phyloP scores from a whole-genome alignment of 2,329 filamentous ascomycete genomes.

The Ceratocystis cacaofunesta region DNA sequence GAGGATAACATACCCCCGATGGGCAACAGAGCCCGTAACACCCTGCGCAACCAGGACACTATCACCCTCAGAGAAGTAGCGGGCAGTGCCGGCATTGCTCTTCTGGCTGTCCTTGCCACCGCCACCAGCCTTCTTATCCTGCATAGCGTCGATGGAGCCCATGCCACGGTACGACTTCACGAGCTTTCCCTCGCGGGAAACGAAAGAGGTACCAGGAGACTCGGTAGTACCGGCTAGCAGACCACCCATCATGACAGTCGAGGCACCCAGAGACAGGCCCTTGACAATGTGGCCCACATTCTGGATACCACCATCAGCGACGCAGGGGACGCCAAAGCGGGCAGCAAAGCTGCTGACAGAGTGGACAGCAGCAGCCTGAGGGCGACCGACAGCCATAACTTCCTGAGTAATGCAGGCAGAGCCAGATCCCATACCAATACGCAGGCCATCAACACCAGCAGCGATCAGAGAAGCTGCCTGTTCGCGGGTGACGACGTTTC shows the following conservation, averaged over 20 bases:
- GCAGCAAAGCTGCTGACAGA: slow-evolving; percentile 80
- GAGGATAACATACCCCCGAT: slow-evolving; percentile 42
- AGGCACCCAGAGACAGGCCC: slow-evolving; percentile 84
- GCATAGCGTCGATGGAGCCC: slow-evolving; percentile 98
- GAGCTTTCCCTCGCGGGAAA: slow-evolving; percentile 90
- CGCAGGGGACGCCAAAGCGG: slow-evolving; percentile 90
- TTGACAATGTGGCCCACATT: slow-evolving; percentile 99
- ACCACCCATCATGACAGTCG: slow-evolving; percentile 98
- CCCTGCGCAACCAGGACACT: slow-evolving; percentile 90
- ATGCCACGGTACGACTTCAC: slow-evolving; percentile 99
- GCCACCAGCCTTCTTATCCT: slow-evolving; percentile 86
- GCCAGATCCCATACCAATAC: slow-evolving; percentile 97
- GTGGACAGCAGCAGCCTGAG: slow-evolving; percentile 86
- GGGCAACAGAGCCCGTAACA: slow-evolving; percentile 73
- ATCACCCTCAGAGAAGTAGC: slow-evolving; percentile 97
- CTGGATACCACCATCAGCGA: slow-evolving; percentile 94
- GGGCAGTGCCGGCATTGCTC: slow-evolving; percentile 87
- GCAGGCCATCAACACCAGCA: slow-evolving; percentile 86
- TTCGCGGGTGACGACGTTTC: slow-evolving; percentile 95
- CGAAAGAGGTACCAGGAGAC: slow-evolving; percentile 91
- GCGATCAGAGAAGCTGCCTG: slow-evolving; percentile 87
- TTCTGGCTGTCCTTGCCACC: slow-evolving; percentile 58
- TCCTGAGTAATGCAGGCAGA: slow-evolving; percentile 98
- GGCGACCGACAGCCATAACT: slow-evolving; percentile 96
- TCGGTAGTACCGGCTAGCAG: slow-evolving; percentile 93